Conservation (phyloP, 257 asterid species). For the Ophiorrhiza pumila region DNA sequence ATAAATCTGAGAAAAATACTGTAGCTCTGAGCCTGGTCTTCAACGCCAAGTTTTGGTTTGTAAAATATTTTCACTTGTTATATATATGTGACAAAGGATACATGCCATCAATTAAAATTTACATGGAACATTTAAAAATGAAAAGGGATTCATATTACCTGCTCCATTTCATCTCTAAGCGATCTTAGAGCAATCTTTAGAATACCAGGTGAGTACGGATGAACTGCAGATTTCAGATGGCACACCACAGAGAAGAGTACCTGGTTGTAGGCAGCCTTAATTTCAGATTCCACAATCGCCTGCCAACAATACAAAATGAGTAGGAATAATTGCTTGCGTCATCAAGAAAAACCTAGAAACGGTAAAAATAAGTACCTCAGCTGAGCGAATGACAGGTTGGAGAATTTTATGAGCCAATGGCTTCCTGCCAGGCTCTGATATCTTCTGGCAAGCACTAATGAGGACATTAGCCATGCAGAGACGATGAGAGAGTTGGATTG, state of each 20-base stretch:
- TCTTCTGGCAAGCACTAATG: constrained; percentile 84
- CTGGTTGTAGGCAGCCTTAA: constrained; percentile 78
- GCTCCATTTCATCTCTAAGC: constrained; percentile 54
- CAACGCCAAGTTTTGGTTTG: background rate
- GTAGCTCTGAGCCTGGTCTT: background rate
- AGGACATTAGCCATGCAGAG: constrained; percentile 91
- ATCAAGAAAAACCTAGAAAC: background rate
- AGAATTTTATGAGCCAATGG: constrained; percentile 47
- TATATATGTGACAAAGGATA: background rate
- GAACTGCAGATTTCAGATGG: constrained; percentile 62
- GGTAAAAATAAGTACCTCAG: constrained; percentile 32
- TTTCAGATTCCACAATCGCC: constrained; percentile 48
- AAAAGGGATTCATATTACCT: constrained; percentile 41
- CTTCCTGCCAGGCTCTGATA: constrained; percentile 50
- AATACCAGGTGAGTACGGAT: constrained; percentile 54
- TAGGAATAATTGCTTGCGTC: background rate
- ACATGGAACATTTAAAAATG: background rate
- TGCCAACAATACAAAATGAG: constrained; percentile 23
- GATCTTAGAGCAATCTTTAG: constrained; percentile 50
- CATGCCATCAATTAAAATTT: background rate
- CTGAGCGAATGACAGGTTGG: constrained; percentile 44
- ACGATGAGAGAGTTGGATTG: constrained; percentile 47
- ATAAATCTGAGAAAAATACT: background rate
- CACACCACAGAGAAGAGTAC: constrained; percentile 64
- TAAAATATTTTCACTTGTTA: background rate